These are phyloP conservation scores for Aspergillus sergii DNA, from an alignment of 2,329 filamentous ascomycete species.

Conservation along the genomic window DNA sequence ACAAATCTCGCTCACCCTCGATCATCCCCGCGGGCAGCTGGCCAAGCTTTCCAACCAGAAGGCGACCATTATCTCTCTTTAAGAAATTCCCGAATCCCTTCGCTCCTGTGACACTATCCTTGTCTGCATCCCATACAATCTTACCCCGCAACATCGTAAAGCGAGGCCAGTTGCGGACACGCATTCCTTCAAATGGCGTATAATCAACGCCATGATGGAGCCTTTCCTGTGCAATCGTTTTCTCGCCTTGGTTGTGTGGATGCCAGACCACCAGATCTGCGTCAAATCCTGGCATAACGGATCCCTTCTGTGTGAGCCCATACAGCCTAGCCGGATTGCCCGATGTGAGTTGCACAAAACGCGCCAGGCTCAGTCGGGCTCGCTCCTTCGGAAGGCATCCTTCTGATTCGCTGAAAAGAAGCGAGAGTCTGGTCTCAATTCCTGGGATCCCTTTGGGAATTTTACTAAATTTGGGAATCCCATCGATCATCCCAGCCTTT, in stretches of 20 bases:
- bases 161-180: constrained; percentile 37
- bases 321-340: constrained; percentile 50
- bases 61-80: no score
- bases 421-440: constrained; percentile 45
- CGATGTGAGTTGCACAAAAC: constrained; percentile 48
- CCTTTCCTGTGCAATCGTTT: constrained; percentile 36
- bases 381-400: no score
- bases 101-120: constrained; percentile 18
- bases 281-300: constrained; percentile 46
- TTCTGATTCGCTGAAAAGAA: constrained; percentile 31
- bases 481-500: constrained; percentile 17
- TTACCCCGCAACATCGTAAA: constrained; percentile 37
- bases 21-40: no score
- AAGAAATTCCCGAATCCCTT: neutral
- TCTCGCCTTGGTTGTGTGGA: constrained; percentile 25
- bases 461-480: constrained; percentile 38
- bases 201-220: constrained; percentile 43
- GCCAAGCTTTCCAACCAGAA: no score
- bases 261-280: constrained; percentile 52
- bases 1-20: no score
- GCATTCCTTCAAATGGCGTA: constrained; percentile 39
- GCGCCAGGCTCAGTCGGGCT: neutral
- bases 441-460: constrained; percentile 50
- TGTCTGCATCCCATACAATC: constrained; percentile 35
- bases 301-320: constrained; percentile 45